These are phyloP conservation scores for Alternaria arbusti DNA, from an alignment of 2,329 filamentous ascomycete species.

Conservation along the genomic window DNA sequence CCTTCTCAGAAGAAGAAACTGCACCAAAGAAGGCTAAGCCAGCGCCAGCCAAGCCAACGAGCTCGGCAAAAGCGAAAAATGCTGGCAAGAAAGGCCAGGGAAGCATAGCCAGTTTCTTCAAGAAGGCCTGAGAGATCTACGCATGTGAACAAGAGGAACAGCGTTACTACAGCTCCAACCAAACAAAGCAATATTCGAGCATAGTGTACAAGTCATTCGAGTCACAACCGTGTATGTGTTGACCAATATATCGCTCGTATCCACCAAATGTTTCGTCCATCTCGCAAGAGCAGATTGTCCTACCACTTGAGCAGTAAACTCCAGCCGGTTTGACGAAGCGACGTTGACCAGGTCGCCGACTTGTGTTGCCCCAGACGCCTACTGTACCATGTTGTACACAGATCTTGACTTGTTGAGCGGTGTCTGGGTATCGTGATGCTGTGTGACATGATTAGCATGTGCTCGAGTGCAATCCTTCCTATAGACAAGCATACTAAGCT, in stretches of 20 bases:
- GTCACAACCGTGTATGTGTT: background rate
- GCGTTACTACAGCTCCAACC: background rate
- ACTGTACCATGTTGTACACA: slow-evolving; percentile 7
- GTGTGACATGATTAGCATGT: slow-evolving; percentile 3
- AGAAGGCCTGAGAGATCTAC: slow-evolving; percentile 65
- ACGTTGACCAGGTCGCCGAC: slow-evolving; percentile 11
- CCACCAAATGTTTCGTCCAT: background rate
- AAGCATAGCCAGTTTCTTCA: slow-evolving; percentile 91
- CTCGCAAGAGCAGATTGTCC: background rate
- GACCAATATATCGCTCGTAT: background rate
- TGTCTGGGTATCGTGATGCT: slow-evolving; percentile 5
- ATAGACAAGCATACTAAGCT: background rate
- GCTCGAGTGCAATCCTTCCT: background rate
- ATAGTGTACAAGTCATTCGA: background rate
- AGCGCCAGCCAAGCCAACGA: slow-evolving; percentile 38
- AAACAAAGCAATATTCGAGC: background rate
- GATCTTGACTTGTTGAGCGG: slow-evolving; percentile 16
- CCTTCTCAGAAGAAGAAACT: slow-evolving; percentile 88
- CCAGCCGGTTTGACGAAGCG: background rate
- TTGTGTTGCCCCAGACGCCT: slow-evolving; percentile 2
- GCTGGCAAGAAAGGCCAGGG: slow-evolving; percentile 65
- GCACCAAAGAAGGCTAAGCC: slow-evolving; percentile 62
- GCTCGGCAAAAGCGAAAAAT: slow-evolving; percentile 62
- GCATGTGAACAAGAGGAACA: background rate
- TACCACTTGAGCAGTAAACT: background rate